Base-by-base conservation (phyloP, 2,329 filamentous ascomycete genomes). In the Camillea tinctor region DNA sequence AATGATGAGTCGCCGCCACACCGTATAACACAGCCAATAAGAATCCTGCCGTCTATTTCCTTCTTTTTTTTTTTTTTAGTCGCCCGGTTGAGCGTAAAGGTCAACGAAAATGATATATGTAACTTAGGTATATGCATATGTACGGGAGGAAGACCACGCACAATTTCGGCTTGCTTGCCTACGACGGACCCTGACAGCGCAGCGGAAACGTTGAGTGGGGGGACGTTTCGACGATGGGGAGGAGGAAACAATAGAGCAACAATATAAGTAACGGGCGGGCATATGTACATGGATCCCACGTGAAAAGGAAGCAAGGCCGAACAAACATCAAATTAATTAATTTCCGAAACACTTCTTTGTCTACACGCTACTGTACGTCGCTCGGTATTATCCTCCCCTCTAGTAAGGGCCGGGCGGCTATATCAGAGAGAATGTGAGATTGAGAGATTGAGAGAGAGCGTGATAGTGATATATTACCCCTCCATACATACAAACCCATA, bases 261-360 rank as follows among this genome's bases (percentile, higher is more conserved):
- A n/a, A n/a, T 13, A 21, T 50, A 13, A 23, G n/a, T n/a, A n/a
- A n/a, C n/a, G n/a, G n/a, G n/a, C 49, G 9, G 49, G 3, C 21
- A 50, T 21, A 23, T 9, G 44, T 15, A 52, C 56, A 56, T 49
- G 54, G 56, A 19, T 50, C 26, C n/a, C 56, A 56, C 36, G 55
- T 55, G 23, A 54, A 55, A 26, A 44, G 36, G 49, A 54, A 54
- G 36, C 54, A 59, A 52, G 6, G 44, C 50, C 24, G 50, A 54
- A 44, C 24, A 36, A 19, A 22, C n/a, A 52, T 40, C 50, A 17
- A 53, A 61, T 57, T 60, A 15, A 44, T 56, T 55, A 54, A 61
- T 44, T 50, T 49, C 52, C 40, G 30, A 49, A 52, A 22, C n/a
- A 22, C 21, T 17, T n/a, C 21, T 21, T 9, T 30, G 3, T 30